A percentile compares a stretch with the other conserved stretches of the same genome.
phyloP scores from a whole-genome alignment of 192 early-diverging fungal species.

The Rhizoclosmatium globosum region DNA sequence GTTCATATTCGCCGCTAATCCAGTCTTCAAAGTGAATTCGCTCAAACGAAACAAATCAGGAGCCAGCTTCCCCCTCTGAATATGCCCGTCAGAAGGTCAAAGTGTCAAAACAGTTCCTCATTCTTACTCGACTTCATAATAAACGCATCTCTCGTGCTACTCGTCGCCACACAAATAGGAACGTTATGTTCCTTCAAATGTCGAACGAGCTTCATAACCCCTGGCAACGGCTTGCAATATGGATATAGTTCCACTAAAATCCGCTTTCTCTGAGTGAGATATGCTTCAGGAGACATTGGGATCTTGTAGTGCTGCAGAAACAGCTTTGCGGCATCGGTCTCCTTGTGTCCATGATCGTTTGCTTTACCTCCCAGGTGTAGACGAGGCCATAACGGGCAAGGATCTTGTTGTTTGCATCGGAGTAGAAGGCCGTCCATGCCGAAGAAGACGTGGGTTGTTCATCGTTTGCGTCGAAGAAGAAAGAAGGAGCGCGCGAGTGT shows the following conservation, averaged over 20 bases:
- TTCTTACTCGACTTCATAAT: conserved; percentile 76
- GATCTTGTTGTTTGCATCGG: conserved; percentile 82
- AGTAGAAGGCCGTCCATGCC: conserved; percentile 71
- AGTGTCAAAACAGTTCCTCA: conserved; percentile 76
- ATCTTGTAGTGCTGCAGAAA: conserved; percentile 75
- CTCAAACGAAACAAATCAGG: conserved; percentile 92
- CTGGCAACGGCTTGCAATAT: conserved; percentile 67
- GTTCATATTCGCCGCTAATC: conserved; percentile 79
- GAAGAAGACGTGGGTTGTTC: conserved; percentile 36
- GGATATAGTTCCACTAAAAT: conserved; percentile 64
- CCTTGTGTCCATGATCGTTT: conserved; percentile 9
- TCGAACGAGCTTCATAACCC: conserved; percentile 60
- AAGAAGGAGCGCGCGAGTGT: not conserved
- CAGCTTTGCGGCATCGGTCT: conserved; percentile 52
- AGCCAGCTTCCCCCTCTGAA: conserved; percentile 83
- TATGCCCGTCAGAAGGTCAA: conserved; percentile 83
- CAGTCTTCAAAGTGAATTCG: conserved; percentile 73
- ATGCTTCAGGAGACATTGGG: conserved; percentile 83
- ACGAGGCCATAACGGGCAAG: conserved; percentile 71
- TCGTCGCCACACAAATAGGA: conserved; percentile 81
- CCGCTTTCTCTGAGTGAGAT: conserved; percentile 65
- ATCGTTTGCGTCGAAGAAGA: conserved; percentile 3
- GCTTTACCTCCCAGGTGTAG: conserved; percentile 53
- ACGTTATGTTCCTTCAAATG: conserved; percentile 78
- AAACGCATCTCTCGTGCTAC: conserved; percentile 76